Evolutionary conservation across 805 yeast genomes (phyloP).

Genomic region (Kazachstania kunashirensis): DNA sequence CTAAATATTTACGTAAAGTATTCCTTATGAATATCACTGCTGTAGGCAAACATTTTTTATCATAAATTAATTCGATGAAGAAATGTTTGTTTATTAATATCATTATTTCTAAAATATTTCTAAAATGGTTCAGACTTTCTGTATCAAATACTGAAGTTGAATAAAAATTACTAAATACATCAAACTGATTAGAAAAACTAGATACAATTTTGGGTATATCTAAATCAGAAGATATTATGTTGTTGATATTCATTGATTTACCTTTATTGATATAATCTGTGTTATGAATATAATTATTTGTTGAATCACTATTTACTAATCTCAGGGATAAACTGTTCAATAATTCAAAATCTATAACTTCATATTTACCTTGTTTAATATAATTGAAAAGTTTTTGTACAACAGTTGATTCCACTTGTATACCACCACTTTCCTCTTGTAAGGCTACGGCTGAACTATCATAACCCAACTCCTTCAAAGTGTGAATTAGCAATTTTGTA

Average conservation of each 20-base stretch:
- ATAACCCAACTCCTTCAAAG: slow-evolving; percentile 43
- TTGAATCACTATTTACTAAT: not conserved
- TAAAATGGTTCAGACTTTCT: slow-evolving; percentile 1
- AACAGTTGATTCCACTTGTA: slow-evolving; percentile 34
- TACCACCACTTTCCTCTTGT: slow-evolving; percentile 34
- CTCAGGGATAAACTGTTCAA: slow-evolving; percentile 26
- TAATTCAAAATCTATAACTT: slow-evolving; percentile 21
- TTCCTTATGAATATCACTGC: slow-evolving; percentile 21
- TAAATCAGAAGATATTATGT: slow-evolving; percentile 6
- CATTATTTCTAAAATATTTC: slow-evolving; percentile 17
- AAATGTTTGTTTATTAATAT: slow-evolving; percentile 22
- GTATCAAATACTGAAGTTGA: not conserved
- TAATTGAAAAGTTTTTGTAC: slow-evolving; percentile 34
- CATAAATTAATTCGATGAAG: slow-evolving; percentile 21
- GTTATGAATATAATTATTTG: not conserved
- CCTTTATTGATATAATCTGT: slow-evolving; percentile 1
- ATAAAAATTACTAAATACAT: slow-evolving; percentile 1
- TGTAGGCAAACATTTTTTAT: slow-evolving; percentile 11
- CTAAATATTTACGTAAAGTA: slow-evolving; percentile 16
- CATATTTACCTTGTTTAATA: slow-evolving; percentile 37
- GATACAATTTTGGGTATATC: slow-evolving; percentile 1
- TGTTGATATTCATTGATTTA: slow-evolving; percentile 13
- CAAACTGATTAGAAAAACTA: slow-evolving; percentile 2
- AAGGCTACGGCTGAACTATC: slow-evolving; percentile 31
- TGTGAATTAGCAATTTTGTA: slow-evolving; percentile 41